Conservation (phyloP, 2,329 filamentous ascomycete genomes). For the Capronia coronata region DNA sequence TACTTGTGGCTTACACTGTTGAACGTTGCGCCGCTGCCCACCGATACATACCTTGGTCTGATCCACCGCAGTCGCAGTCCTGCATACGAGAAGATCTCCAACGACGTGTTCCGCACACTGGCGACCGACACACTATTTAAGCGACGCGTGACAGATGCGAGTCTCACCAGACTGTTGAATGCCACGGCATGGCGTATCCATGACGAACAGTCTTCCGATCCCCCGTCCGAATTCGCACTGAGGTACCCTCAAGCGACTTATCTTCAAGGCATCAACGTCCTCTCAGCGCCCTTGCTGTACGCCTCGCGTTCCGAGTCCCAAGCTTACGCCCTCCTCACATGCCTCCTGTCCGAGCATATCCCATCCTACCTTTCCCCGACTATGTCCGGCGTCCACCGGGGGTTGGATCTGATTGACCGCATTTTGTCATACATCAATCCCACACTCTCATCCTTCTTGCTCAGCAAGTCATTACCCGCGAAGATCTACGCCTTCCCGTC, state of each 20-base stretch:
- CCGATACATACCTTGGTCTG: conserved; percentile 80
- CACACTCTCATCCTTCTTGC: conserved; percentile 75
- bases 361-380: conserved; percentile 91
- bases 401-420: conserved; percentile 83
- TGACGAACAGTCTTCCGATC: conserved; percentile 61
- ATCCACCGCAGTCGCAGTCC: conserved; percentile 91
- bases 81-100: conserved; percentile 93
- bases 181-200: conserved; percentile 90
- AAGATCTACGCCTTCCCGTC: conserved; percentile 96
- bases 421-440: conserved; percentile 87
- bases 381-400: conserved; percentile 95
- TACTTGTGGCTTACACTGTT: conserved; percentile 95
- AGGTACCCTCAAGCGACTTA: conserved; percentile 45
- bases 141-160: conserved; percentile 89
- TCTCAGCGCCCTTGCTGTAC: conserved; percentile 92
- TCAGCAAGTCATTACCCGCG: conserved; percentile 78
- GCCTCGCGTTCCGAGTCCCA: conserved; percentile 90
- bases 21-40: conserved; percentile 74
- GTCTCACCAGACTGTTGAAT: conserved; percentile 86
- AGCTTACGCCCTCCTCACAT: conserved; percentile 85
- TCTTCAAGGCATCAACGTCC: conserved; percentile 97
- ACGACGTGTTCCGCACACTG: conserved; percentile 94
- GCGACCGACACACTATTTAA: conserved; percentile 97
- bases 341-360: conserved; percentile 77
- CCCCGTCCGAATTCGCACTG: conserved; percentile 36